Evolutionary conservation across 2,329 filamentous ascomycete species (phyloP), one percentile per base, ranked within the genome.

Genomic region (Elsinoe arachidis): DNA sequence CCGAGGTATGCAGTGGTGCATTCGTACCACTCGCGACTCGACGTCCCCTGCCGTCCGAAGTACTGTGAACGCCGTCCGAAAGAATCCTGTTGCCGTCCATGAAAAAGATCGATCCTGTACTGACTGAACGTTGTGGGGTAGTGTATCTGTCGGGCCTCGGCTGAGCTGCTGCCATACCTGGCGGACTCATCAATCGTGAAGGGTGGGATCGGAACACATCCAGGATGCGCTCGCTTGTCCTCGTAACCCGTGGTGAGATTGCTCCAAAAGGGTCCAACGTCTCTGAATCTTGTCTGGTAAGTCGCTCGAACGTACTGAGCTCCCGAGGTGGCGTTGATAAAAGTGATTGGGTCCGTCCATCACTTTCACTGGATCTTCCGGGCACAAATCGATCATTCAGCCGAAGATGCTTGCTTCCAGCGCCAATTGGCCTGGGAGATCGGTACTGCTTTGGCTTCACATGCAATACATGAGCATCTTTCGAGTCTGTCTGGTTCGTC

Each of bases 21-120:
- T 84, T 88, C 1, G 86, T 87, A 30, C 87, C 82, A 66, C 84
- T 87, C 55, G 80, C 81, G n/a, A 88, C 66, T 53, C 85, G 72
- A 23, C 80, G 80, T 23, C 84, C 85, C 59, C 79, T 78, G 1
- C 85, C 86, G 69, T 86, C 78, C 47, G 85, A 74, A 17, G 62
- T 65, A 35, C 67, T 70, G 37, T 65, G 62, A n/a, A 71, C 66
- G 12, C 69, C 69, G 55, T 70, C 68, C 11, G 69, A 66, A 5
- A 64, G 35, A 19, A 60, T 30, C 49, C 44, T 53, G 26, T 34
- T 57, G 44, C 43, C 47, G 30, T 53, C 47, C 10, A 55, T 26
- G 17, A 33, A 15, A n/a, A 46, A 56, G 12, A 47, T 38, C 11
- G 54, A 56, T 14, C 23, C 23, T 9, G 30, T 26, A 17, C 55